Evolutionary conservation across 1,284 basidiomycete species (phyloP), one percentile per base, ranked within the genome.

Genomic region (Melampsora larici-populina): DNA sequence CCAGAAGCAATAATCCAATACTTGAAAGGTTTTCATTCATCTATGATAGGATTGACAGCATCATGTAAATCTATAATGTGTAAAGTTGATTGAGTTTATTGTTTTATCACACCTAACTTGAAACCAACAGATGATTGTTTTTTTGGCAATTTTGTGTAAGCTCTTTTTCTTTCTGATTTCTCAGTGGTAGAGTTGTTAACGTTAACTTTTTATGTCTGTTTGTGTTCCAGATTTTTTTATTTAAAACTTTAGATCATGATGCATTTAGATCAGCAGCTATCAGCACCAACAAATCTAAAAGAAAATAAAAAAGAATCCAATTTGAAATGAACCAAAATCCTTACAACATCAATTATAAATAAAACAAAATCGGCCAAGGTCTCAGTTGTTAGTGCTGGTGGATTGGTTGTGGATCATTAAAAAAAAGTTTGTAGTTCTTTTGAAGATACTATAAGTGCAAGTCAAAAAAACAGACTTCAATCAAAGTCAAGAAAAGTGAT

Each of bases 121-220:
- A 86, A 87, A 78, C 89, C 95, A 0, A 89, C 84, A 4, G 87
- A 88, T 66, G 96, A 99, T 86, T 99, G 99, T 84, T 88, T 99
- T 70, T 96, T 99, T 46, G 94, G 97, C 84, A 94, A 97, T 85
- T 78, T 78, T 15, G 80, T 82, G 79, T 82, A 80, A 70, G 70
- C 58, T 18, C 48, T 74, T 63, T 55, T 55, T n/a, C 62, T 29
- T 58, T 26, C 60, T 11, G 97, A 83, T 98, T 95, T 84, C 93
- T 99, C 83, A 99, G 99, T 85, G 88, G 99, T 48, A 97, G 99
- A 94, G 94, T 98, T 83, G 96, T 96, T 0, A 85, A 90, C 9
- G 96, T 96, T 24, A 88, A 91, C 82, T 99, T 98, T 81, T 93
- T 98, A 1, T 95, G 99, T 82, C 96, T 96, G 2, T 98, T 98